A percentile compares a stretch with the other conserved stretches of the same genome.
Conservation (phyloP, 495 filamentous ascomycete genomes). For the Neurospora sp. region DNA sequence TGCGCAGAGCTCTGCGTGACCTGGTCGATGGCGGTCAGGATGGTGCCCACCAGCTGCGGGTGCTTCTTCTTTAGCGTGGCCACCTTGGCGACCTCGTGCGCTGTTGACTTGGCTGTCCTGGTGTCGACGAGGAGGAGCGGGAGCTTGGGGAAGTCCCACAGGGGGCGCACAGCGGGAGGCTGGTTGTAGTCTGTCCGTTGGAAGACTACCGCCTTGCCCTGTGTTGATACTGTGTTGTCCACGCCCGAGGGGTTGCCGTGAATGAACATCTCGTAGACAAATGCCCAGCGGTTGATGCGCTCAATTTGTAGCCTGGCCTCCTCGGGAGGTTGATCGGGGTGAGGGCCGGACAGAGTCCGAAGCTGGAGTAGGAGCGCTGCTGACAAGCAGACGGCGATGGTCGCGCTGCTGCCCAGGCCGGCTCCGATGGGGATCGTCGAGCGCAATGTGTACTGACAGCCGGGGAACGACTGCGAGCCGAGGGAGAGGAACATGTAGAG, state of each 20-base stretch:
- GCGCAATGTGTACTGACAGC: slow-evolving; percentile 80
- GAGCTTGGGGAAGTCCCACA: slow-evolving; percentile 80
- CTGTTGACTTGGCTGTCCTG: slow-evolving; percentile 68
- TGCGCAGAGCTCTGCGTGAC: slow-evolving; percentile 63
- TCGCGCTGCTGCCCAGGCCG: slow-evolving; percentile 86
- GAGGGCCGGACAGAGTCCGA: slow-evolving; percentile 74
- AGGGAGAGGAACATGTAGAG: slow-evolving; percentile 89
- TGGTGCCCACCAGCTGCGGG: slow-evolving; percentile 59
- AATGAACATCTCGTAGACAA: slow-evolving; percentile 92
- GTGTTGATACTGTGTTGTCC: slow-evolving; percentile 91
- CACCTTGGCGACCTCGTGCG: slow-evolving; percentile 78
- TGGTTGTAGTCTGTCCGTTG: slow-evolving; percentile 66
- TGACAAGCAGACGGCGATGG: slow-evolving; percentile 82
- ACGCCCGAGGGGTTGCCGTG: slow-evolving; percentile 94
- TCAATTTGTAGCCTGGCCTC: slow-evolving; percentile 81
- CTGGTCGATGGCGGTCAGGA: slow-evolving; percentile 74
- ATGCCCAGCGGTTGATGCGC: slow-evolving; percentile 94
- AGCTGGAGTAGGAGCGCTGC: slow-evolving; percentile 81
- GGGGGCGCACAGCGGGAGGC: slow-evolving; percentile 63
- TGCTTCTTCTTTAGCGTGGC: slow-evolving; percentile 55
- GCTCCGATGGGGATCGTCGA: slow-evolving; percentile 91
- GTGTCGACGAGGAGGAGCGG: slow-evolving; percentile 87
- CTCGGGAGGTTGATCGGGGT: slow-evolving; percentile 71
- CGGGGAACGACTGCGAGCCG: slow-evolving; percentile 62
- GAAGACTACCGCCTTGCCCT: slow-evolving; percentile 89